Evolutionary conservation across 805 yeast genomes (phyloP), one percentile per base, ranked within the genome.

Genomic region (Nakazawaea ernobii): DNA sequence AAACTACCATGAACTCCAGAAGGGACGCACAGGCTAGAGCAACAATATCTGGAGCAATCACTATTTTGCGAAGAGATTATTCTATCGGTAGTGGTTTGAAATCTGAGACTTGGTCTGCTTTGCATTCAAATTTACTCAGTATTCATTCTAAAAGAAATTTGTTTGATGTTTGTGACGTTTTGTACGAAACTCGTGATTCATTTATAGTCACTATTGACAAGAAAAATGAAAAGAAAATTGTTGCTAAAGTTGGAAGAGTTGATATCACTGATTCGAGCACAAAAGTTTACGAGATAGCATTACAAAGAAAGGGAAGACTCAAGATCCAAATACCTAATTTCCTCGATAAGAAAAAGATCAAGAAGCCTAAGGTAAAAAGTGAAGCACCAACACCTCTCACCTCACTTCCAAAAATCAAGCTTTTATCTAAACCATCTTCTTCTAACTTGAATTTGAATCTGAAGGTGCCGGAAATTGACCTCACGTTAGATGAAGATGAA

Each of bases 221-320:
- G 11, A 97, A 97, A 2, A 74, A 81, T 53, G 80, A 80, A 45
- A 82, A 79, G 59, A 79, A 78, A 53, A 68, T 94, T 24, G 79
- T 77, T 7, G 87, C 89, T 0, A 75, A 73, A 53, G 55, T 76
- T 44, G 52, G 71, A 5, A 52, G 50, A 17, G 28, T 46, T 27
- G 55, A 54, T 32, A 44, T 49, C 1, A 17, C 52, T 9, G 44
- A 48, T 14, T 39, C 44, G 1, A 35, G 42, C 3, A 10, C 15
- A 5, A 84, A 79, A 0, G 67, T 68, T 26, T 82, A 82, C 3
- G 69, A 69, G 35, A 67, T 88, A n/a, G 68, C 75, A 6, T 65
- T 89, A 15, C 82, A 74, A 53, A 68, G 88, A 50, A 84, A 81
- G 55, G 81, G 82, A 1, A 59, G 80, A 48, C 71, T 79, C 52